Evolutionary conservation across 257 asterid species (phyloP), one percentile per base, ranked within the genome.

Genomic region (Solanum microdontum): DNA sequence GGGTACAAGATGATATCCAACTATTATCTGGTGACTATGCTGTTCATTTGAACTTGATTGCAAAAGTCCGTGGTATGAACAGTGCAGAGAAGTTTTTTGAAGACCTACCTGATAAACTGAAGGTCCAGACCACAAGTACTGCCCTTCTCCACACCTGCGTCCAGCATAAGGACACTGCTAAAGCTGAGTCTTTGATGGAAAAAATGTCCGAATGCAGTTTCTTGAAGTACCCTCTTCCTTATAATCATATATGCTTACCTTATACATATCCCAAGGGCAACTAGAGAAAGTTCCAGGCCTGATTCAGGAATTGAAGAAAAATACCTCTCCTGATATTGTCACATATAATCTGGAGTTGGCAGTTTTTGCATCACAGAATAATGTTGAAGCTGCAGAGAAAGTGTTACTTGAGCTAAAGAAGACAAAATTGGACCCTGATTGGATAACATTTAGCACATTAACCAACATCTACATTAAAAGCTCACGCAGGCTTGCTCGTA

Each of bases 401-500:
- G 91, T 93, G 3, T 91, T 92, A 28, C 89, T 90, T 55, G 98
- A 94, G 74, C 90, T 93, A 74, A 91, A 86, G 86, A 94, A 92
- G 90, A 91, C 93, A 72, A 93, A 89, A 87, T 74, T 94, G 30
- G 94, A 93, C 87, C 98, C 99, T 3, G 97, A 94, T 73, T 95
- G 99, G 99, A 85, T 97, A 70, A 97, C 99, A 2, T 92, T 94
- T 91, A 97, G 99, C 93, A 94, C 98, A 64, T 23, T 97, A 92
- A 88, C 98, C 70, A 95, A 90, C 91, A 91, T 97, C 86, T 97
- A 95, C 88, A 90, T 92, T 82, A 97, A 93, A 90, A 95, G 91
- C 87, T 94, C 97, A 8, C 93, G n/a, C n/a, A n/a, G n/a, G n/a
- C n/a, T n/a, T n/a, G n/a, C n/a, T n/a, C n/a, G n/a, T n/a, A n/a